phyloP scores from a whole-genome alignment of 164 flowering plant genomes.

The Magnolia officinalis region DNA sequence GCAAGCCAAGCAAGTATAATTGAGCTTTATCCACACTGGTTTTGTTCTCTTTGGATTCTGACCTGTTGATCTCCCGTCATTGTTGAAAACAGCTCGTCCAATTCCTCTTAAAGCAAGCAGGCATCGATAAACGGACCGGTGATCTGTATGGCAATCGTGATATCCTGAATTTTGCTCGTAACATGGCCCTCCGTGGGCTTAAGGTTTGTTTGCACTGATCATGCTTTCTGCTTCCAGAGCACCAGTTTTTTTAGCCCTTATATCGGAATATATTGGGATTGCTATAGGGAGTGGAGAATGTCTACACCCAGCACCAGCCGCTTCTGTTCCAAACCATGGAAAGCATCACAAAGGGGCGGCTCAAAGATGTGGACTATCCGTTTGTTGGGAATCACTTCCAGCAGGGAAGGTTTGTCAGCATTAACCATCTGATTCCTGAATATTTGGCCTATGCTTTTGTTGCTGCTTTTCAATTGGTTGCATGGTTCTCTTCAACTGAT shows the following conservation, averaged over 20 bases:
- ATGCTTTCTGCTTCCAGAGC: background rate
- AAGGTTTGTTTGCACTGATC: conserved; percentile 50
- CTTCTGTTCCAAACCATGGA: conserved; percentile 91
- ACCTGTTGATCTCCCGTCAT: conserved; percentile 10
- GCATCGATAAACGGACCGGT: conserved; percentile 86
- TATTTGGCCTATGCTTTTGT: background rate
- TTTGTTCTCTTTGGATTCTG: conserved; percentile 6
- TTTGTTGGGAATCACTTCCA: conserved; percentile 89
- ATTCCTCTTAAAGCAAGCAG: conserved; percentile 95
- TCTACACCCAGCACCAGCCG: conserved; percentile 98
- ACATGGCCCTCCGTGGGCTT: conserved; percentile 92
- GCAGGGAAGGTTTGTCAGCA: conserved; percentile 72
- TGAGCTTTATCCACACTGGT: background rate
- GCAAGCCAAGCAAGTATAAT: conserved; percentile 6
- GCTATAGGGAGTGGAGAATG: conserved; percentile 95
- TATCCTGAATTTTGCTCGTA: conserved; percentile 87
- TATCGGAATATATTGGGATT: conserved; percentile 1
- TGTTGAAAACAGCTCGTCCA: conserved; percentile 73
- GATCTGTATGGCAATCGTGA: conserved; percentile 93
- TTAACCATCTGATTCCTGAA: background rate
- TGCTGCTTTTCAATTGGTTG: background rate
- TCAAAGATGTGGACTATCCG: conserved; percentile 93
- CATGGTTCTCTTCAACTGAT: background rate
- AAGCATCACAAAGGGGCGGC: conserved; percentile 79
- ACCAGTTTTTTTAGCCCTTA: background rate